These are phyloP conservation scores for Colletotrichum gigasporum DNA, from an alignment of 2,329 filamentous ascomycete species.

Conservation along the genomic window DNA sequence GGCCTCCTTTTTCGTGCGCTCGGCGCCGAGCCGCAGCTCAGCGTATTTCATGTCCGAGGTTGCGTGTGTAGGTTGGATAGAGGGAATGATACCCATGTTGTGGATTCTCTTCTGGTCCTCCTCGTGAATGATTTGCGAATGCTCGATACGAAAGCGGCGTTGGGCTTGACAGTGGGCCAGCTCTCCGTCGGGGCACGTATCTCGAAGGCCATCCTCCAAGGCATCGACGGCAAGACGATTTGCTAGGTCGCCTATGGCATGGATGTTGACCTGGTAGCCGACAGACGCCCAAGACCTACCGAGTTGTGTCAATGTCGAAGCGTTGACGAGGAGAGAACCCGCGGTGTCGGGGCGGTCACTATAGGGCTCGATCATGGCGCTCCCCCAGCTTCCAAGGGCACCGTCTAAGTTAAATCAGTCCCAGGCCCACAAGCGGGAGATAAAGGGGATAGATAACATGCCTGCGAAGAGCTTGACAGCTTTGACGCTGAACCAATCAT, in stretches of 20 bases:
- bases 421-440: background rate
- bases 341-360: constrained; percentile 68
- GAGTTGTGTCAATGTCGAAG: constrained; percentile 63
- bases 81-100: constrained; percentile 70
- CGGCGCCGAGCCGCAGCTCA: constrained; percentile 64
- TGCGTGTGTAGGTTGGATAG: constrained; percentile 77
- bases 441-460: constrained; percentile 39
- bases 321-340: constrained; percentile 74
- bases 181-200: constrained; percentile 56
- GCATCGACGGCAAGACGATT: constrained; percentile 73
- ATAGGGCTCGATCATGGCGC: constrained; percentile 77
- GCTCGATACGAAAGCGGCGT: constrained; percentile 74
- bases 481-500: constrained; percentile 65
- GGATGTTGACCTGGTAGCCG: constrained; percentile 76
- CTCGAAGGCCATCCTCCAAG: constrained; percentile 64
- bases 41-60: constrained; percentile 78
- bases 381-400: constrained; percentile 76
- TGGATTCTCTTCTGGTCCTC: constrained; percentile 69
- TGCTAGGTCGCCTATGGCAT: constrained; percentile 76
- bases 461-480: constrained; percentile 77
- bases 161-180: constrained; percentile 61
- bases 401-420: constrained; percentile 59
- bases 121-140: constrained; percentile 75
- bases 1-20: constrained; percentile 64
- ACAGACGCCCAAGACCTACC: constrained; percentile 66